Percentiles rank a stretch among this genome's conserved stretches.
These are phyloP conservation scores for Fusarium sp. DNA, from an alignment of 2,329 filamentous ascomycete species.

Conservation along the genomic window DNA sequence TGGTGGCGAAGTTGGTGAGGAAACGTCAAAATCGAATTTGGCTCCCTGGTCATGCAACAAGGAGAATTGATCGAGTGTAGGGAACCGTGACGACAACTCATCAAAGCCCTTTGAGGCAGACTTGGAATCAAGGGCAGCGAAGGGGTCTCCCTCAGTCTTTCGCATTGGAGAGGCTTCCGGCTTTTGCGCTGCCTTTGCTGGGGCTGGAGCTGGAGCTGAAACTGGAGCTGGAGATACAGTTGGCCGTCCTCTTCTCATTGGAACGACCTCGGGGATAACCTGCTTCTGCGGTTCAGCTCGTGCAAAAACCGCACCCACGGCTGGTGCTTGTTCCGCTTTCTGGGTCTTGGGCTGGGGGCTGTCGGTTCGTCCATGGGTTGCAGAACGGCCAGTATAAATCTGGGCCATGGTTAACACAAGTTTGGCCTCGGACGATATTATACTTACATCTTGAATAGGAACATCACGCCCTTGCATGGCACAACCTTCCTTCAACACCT, in stretches of 20 bases:
- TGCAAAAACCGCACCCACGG: constrained; percentile 84
- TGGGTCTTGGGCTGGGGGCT: constrained; percentile 65
- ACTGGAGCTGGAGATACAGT: constrained; percentile 52
- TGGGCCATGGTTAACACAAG: constrained; percentile 49
- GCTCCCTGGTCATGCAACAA: constrained; percentile 84
- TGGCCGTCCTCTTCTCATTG: constrained; percentile 88
- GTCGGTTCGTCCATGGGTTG: constrained; percentile 67
- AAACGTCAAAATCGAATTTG: constrained; percentile 85
- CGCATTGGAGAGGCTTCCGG: constrained; percentile 72
- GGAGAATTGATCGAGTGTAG: constrained; percentile 92
- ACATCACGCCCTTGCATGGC: constrained; percentile 87
- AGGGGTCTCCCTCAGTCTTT: constrained; percentile 81
- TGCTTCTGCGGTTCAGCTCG: constrained; percentile 77
- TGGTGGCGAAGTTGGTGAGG: constrained; percentile 60
- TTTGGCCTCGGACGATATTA: not conserved
- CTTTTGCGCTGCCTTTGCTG: constrained; percentile 52
- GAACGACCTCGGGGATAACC: constrained; percentile 86
- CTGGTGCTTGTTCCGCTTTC: constrained; percentile 64
- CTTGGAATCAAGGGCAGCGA: constrained; percentile 84
- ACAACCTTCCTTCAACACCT: constrained; percentile 88
- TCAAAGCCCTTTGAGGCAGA: constrained; percentile 67
- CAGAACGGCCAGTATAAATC: constrained; percentile 76
- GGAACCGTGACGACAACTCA: constrained; percentile 86
- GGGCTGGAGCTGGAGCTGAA: constrained; percentile 53
- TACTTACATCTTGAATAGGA: constrained; percentile 86